Conservation (phyloP, 495 filamentous ascomycete genomes). For the Chaetomium cochliodes region DNA sequence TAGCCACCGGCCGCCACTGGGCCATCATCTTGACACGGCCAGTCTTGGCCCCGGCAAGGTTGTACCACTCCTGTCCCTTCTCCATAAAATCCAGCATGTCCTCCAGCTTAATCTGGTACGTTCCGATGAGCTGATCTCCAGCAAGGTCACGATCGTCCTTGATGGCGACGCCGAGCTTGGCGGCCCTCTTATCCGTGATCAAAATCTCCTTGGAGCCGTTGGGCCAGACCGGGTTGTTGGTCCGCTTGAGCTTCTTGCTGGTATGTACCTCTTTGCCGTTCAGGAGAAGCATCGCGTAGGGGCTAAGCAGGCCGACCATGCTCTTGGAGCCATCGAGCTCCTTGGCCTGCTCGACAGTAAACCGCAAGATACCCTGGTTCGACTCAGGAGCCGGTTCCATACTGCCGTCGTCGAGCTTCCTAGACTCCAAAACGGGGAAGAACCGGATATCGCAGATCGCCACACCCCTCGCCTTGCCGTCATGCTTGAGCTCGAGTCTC, state of each 20-base stretch:
- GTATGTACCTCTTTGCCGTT: slow-evolving; percentile 85
- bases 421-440: slow-evolving; percentile 84
- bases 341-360: slow-evolving; percentile 93
- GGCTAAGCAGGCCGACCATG: slow-evolving; percentile 82
- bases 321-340: slow-evolving; percentile 90
- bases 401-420: slow-evolving; percentile 71
- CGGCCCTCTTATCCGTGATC: slow-evolving; percentile 86
- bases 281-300: slow-evolving; percentile 81
- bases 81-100: slow-evolving; percentile 88
- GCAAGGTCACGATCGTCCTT: slow-evolving; percentile 89
- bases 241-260: slow-evolving; percentile 88
- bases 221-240: slow-evolving; percentile 93
- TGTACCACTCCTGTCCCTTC: slow-evolving; percentile 96
- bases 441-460: slow-evolving; percentile 82
- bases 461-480: slow-evolving; percentile 78
- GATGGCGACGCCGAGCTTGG: slow-evolving; percentile 84
- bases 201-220: slow-evolving; percentile 88
- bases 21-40: slow-evolving; percentile 85
- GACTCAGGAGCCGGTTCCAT: slow-evolving; percentile 77
- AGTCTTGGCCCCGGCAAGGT: slow-evolving; percentile 73
- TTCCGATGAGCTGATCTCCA: slow-evolving; percentile 81
- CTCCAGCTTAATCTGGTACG: slow-evolving; percentile 89
- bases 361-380: slow-evolving; percentile 87
- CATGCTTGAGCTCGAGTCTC: slow-evolving; percentile 76
- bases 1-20: slow-evolving; percentile 90